Percentiles rank a stretch among this genome's conserved stretches.
These are phyloP conservation scores for Heliocybe sulcata DNA, from an alignment of 1,284 basidiomycete genomes.

Conservation along the genomic window DNA sequence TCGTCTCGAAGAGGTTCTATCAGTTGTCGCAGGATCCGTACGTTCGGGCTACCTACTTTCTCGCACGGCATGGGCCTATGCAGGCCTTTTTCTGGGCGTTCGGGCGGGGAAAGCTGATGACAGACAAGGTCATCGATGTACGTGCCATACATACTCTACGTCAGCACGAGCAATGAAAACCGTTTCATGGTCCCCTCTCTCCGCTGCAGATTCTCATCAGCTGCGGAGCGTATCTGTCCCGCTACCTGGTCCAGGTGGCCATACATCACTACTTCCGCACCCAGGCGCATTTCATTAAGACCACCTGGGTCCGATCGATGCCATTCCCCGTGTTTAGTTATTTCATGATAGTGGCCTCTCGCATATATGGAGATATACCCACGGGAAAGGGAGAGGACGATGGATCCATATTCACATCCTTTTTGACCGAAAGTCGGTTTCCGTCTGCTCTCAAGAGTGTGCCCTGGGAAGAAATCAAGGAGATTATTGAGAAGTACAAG, in stretches of 20 bases:
- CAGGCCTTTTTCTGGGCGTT: slow-evolving; percentile 68
- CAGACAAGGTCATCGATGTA: slow-evolving; percentile 62
- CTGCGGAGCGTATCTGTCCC: slow-evolving; percentile 68
- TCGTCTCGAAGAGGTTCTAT: slow-evolving; percentile 49
- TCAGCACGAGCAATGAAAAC: not conserved
- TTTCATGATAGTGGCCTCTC: slow-evolving; percentile 50
- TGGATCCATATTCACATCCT: slow-evolving; percentile 51
- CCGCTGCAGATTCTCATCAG: slow-evolving; percentile 52
- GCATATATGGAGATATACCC: slow-evolving; percentile 57
- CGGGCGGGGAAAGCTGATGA: slow-evolving; percentile 57
- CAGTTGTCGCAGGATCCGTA: slow-evolving; percentile 66
- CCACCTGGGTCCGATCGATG: slow-evolving; percentile 60
- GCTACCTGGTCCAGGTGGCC: slow-evolving; percentile 68
- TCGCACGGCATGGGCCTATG: slow-evolving; percentile 57
- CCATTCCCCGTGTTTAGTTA: slow-evolving; percentile 51
- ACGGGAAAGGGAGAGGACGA: slow-evolving; percentile 67
- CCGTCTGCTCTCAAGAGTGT: slow-evolving; percentile 45
- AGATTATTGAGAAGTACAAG: slow-evolving; percentile 62
- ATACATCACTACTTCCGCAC: slow-evolving; percentile 71
- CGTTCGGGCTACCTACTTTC: slow-evolving; percentile 67
- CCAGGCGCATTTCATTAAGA: slow-evolving; percentile 64
- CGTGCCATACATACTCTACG: slow-evolving; percentile 23
- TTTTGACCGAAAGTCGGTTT: slow-evolving; percentile 60
- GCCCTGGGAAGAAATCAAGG: slow-evolving; percentile 54
- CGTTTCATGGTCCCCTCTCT: slow-evolving; percentile 7